Evolutionary conservation across 192 early-diverging fungal genomes (phyloP).

Genomic region (Coemansia sp.): DNA sequence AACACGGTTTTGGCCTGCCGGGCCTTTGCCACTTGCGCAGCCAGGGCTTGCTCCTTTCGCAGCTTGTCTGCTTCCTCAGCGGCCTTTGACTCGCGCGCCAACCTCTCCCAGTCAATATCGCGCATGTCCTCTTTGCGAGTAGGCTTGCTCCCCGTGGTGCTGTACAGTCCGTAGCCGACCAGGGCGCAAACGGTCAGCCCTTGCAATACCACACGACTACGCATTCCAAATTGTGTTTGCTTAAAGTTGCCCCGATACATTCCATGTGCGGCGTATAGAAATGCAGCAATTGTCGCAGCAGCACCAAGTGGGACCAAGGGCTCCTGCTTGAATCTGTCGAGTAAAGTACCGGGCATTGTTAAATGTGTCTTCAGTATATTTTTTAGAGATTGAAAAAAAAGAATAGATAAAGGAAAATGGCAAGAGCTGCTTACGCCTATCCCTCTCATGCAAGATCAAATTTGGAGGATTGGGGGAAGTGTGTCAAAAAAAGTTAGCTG

Average conservation of each 20-base stretch:
- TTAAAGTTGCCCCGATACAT: slow-evolving; percentile 25
- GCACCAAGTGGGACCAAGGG: slow-evolving; percentile 43
- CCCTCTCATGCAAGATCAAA: not conserved
- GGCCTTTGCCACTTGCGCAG: slow-evolving; percentile 13
- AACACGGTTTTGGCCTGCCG: slow-evolving; percentile 14
- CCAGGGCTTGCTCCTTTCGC: slow-evolving; percentile 9
- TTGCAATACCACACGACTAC: slow-evolving; percentile 44
- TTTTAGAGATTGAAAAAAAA: not conserved
- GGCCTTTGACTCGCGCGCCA: slow-evolving; percentile 35
- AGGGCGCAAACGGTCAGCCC: slow-evolving; percentile 43
- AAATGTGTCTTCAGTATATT: not conserved
- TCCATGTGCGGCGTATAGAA: slow-evolving; percentile 42
- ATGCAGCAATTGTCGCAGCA: slow-evolving; percentile 35
- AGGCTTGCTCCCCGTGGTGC: not conserved
- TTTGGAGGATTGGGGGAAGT: not conserved
- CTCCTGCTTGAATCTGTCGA: slow-evolving; percentile 38
- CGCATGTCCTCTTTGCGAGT: slow-evolving; percentile 23
- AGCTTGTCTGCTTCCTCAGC: slow-evolving; percentile 24
- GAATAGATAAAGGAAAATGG: not conserved
- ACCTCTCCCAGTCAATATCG: slow-evolving; percentile 44
- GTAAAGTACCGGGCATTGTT: slow-evolving; percentile 25
- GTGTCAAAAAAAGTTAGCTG: not conserved
- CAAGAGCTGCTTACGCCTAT: not conserved
- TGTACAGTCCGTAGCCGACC: slow-evolving; percentile 29
- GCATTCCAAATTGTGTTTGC: slow-evolving; percentile 47